Base-by-base conservation (phyloP, 768 basidiomycete species). In the Serendipita indica region DNA sequence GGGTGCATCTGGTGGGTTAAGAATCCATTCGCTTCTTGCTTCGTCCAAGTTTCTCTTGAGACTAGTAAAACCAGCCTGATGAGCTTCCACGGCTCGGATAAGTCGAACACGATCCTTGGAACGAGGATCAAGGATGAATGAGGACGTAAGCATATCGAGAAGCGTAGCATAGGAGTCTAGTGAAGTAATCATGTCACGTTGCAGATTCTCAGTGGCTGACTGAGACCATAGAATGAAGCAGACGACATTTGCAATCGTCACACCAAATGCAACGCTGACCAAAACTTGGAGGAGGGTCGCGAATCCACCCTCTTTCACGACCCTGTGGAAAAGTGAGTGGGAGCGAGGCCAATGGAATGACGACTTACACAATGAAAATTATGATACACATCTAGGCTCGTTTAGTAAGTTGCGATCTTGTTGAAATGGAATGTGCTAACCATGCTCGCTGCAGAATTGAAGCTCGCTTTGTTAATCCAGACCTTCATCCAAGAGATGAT, bases 141-240 rank as follows among this genome's bases (percentile, higher is more conserved):
- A 84, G 58, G 79, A 77, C 0, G 90, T 89, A 46, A 96, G 74
- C 72, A 89, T 82, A 0, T 77, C 75, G 1, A 98, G 74, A 5
- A 99, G 76, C 0, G 90, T 97, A 1, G 84, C 79, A 67, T 92
- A 98, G 0, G 91, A 93, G 60, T 86, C 82, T 25, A 97, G 75
- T 0, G 87, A 88, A 66, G 84, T 83, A 25, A 78, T 79, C 82
- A 96, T 92, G 69, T 88, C 64, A 39, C 58, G 67, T 66, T 94
- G 90, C 2, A 99, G 78, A 61, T 85, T 83, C 22, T 76, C 74
- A 1, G 86, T 88, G 0, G 96, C 93, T 33, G 83, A 85, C 70
- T 82, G 85, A 2, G 78, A 89, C 89, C 89, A 96, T 13, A 98
- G 69, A 20, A 75, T 62, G 64, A 83, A 86, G 70, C 94, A 99